Evolutionary conservation across 768 basidiomycete genomes (phyloP).

Genomic region (Rhizopogon sp.): DNA sequence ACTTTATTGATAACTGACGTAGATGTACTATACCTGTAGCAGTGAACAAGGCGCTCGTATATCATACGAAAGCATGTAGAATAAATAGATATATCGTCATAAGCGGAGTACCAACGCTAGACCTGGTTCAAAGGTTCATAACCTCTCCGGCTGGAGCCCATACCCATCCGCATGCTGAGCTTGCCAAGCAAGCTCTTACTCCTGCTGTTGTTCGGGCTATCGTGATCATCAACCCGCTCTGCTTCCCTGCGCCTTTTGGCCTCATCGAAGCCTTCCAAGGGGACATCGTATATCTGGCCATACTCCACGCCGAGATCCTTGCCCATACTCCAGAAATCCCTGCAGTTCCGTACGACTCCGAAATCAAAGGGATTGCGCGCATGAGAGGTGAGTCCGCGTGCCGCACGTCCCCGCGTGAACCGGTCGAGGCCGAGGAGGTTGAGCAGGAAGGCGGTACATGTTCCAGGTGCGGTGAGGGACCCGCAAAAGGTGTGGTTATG

Average conservation of each 20-base stretch:
- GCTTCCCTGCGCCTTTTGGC: constrained; percentile 56
- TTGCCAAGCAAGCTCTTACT: constrained; percentile 33
- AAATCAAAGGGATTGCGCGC: constrained; percentile 91
- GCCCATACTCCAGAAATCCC: constrained; percentile 92
- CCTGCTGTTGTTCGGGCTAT: constrained; percentile 29
- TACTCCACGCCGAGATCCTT: constrained; percentile 88
- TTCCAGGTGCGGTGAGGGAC: constrained; percentile 27
- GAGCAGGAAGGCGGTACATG: constrained; percentile 63
- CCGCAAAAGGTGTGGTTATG: constrained; percentile 37
- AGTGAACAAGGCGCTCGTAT: neutral
- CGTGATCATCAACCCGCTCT: constrained; percentile 48
- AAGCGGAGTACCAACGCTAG: constrained; percentile 5
- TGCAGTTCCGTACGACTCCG: constrained; percentile 73
- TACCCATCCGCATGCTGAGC: constrained; percentile 31
- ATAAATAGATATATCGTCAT: neutral
- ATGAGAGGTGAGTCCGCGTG: constrained; percentile 68
- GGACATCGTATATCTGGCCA: constrained; percentile 84
- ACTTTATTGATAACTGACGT: neutral
- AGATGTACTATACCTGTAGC: neutral
- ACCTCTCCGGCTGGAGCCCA: constrained; percentile 27
- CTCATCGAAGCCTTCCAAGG: constrained; percentile 76
- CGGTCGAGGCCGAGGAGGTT: constrained; percentile 90
- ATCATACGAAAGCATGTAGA: neutral
- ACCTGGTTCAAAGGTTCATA: constrained; percentile 30
- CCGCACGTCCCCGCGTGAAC: constrained; percentile 88